Percentiles rank a stretch among this genome's conserved stretches.
Evolutionary conservation across 2,329 filamentous ascomycete species (phyloP).

Genomic region (Epichloe aotearoae): DNA sequence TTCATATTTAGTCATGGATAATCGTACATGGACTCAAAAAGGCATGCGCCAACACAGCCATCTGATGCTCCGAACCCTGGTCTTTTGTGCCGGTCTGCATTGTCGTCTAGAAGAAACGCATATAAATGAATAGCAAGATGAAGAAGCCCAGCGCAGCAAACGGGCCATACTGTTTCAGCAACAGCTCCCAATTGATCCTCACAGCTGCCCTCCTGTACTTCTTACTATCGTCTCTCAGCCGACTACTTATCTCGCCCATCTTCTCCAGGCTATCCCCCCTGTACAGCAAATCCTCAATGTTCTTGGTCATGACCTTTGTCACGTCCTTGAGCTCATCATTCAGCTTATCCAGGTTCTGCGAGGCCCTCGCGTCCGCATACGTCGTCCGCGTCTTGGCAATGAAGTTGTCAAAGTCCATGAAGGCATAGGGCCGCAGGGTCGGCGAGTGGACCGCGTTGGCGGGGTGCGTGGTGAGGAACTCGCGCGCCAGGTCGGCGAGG

Average conservation of each 20-base stretch:
- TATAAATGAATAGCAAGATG: slow-evolving; percentile 77
- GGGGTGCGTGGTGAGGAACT: slow-evolving; percentile 82
- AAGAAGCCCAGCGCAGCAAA: slow-evolving; percentile 71
- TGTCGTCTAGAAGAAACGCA: slow-evolving; percentile 69
- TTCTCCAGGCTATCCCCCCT: slow-evolving; percentile 89
- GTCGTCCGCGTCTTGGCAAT: slow-evolving; percentile 86
- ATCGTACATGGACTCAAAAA: slow-evolving; percentile 10
- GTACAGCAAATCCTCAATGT: slow-evolving; percentile 96
- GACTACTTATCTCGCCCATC: slow-evolving; percentile 88
- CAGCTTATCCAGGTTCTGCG: slow-evolving; percentile 85
- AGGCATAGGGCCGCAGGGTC: slow-evolving; percentile 78
- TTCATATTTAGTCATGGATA: slow-evolving; percentile 9
- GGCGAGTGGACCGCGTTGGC: slow-evolving; percentile 59
- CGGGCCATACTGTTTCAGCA: slow-evolving; percentile 93
- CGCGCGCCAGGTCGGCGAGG: slow-evolving; percentile 78
- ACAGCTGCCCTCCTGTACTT: slow-evolving; percentile 91
- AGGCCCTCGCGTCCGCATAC: slow-evolving; percentile 83
- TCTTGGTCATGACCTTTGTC: slow-evolving; percentile 99
- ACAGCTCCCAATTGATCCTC: slow-evolving; percentile 92
- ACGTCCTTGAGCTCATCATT: slow-evolving; percentile 97
- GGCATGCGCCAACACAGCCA: not conserved
- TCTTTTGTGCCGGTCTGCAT: not conserved
- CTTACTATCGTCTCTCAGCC: slow-evolving; percentile 80
- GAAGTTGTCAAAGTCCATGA: slow-evolving; percentile 96
- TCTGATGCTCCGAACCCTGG: not conserved